These are phyloP conservation scores for Suhomyces wounanorum DNA, from an alignment of 1,139 yeast genomes.

Conservation along the genomic window DNA sequence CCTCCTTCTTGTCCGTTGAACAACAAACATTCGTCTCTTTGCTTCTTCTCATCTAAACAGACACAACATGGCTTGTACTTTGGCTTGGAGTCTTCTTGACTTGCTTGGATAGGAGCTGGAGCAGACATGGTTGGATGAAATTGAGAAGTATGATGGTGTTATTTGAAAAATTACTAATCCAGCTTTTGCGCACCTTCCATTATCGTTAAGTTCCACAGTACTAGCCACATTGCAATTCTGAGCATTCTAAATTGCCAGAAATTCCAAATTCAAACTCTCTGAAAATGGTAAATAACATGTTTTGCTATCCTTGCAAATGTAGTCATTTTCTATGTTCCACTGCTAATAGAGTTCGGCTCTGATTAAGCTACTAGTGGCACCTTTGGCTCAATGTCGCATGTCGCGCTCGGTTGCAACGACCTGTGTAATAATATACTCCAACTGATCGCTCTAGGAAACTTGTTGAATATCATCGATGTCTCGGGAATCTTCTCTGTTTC, in stretches of 20 bases:
- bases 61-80: slow-evolving; percentile 98
- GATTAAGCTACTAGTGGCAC: neutral
- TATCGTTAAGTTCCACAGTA: neutral
- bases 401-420: slow-evolving; percentile 7
- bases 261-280: neutral
- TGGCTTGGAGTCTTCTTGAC: slow-evolving; percentile 12
- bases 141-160: neutral
- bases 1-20: slow-evolving; percentile 82
- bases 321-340: neutral
- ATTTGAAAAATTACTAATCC: slow-evolving; percentile 11
- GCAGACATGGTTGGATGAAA: slow-evolving; percentile 4
- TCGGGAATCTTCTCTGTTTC: slow-evolving; percentile 8
- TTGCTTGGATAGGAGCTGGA: slow-evolving; percentile 2
- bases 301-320: neutral
- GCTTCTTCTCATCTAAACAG: slow-evolving; percentile 80
- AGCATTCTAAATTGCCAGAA: neutral
- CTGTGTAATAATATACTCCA: neutral
- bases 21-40: slow-evolving; percentile 84
- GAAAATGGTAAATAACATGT: neutral
- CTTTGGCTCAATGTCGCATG: slow-evolving; percentile 1
- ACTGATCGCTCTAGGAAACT: neutral
- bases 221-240: neutral
- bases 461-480: slow-evolving; percentile 9
- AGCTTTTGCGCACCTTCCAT: neutral
- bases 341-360: no score